phyloP scores from a whole-genome alignment of 495 filamentous ascomycete genomes.

The Aspergillus conjunctus region DNA sequence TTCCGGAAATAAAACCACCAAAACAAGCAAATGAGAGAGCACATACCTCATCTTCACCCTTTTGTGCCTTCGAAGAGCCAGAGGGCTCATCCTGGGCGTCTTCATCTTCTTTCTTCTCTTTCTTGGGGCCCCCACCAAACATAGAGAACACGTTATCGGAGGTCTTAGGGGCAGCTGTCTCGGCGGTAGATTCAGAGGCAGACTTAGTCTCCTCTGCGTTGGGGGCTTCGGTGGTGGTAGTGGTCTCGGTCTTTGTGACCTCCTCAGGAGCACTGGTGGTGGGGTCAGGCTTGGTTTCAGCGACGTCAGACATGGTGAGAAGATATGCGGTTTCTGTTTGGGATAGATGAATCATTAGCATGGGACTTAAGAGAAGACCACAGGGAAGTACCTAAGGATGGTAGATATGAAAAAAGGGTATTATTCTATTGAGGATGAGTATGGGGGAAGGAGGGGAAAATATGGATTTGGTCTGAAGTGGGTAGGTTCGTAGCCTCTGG shows the following conservation, averaged over 20 bases:
- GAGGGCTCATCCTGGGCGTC: slow-evolving; percentile 77
- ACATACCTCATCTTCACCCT: slow-evolving; percentile 58
- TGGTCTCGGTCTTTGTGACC: slow-evolving; percentile 40
- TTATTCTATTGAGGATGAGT: slow-evolving; percentile 17
- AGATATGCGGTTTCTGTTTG: slow-evolving; percentile 18
- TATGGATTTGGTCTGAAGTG: slow-evolving; percentile 30
- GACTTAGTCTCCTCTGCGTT: slow-evolving; percentile 42
- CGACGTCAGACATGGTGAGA: slow-evolving; percentile 50
- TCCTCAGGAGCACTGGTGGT: slow-evolving; percentile 48
- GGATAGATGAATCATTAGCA: neutral
- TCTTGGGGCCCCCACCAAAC: slow-evolving; percentile 91
- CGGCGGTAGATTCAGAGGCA: slow-evolving; percentile 41
- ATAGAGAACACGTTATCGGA: slow-evolving; percentile 88
- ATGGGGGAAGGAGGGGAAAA: slow-evolving; percentile 26
- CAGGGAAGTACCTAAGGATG: slow-evolving; percentile 22
- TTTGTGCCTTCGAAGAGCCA: slow-evolving; percentile 83
- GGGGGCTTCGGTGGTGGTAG: slow-evolving; percentile 34
- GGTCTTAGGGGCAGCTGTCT: slow-evolving; percentile 53
- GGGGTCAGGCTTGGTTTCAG: slow-evolving; percentile 53
- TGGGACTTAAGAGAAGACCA: neutral
- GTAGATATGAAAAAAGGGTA: slow-evolving; percentile 17
- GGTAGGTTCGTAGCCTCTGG: slow-evolving; percentile 23
- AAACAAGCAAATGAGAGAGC: slow-evolving; percentile 20
- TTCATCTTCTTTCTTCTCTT: slow-evolving; percentile 80
- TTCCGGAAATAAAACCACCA: neutral